Evolutionary conservation across 495 filamentous ascomycete species (phyloP), one percentile per base, ranked within the genome.

Genomic region (Margaritispora aquatica): DNA sequence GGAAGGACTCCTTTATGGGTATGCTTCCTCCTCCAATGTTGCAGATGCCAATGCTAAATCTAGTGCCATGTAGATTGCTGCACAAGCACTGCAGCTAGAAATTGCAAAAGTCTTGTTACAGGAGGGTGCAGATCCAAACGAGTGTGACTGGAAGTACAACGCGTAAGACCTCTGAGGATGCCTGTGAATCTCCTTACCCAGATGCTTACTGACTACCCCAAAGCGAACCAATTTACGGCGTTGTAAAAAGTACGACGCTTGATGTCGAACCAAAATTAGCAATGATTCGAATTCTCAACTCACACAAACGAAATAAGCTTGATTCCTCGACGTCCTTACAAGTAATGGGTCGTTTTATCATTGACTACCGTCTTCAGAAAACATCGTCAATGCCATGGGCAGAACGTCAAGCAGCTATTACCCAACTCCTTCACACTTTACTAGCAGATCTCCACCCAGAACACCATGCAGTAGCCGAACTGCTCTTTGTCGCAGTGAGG

Each of bases 1-100:
- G 59, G 54, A 1, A 36, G 46, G 24, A 65, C 59, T 21, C 59
- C 59, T 15, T 36, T 62, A 15, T 52, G 26, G 26, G 59, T 57
- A 31, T 22, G 55, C 11, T 20, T 4, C n/a, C n/a, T n/a, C n/a
- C n/a, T n/a, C n/a, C n/a, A n/a, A n/a, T n/a, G n/a, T n/a, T n/a
- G n/a, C n/a, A n/a, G 29, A 34, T 23, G 1, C 31, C 27, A 51
- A 10, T 54, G 51, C 4, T 27, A 31, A 15, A 27, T 19, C 47
- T 51, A 36, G 41, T 29, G 13, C 19, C 1, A 17, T 47, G n/a
- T 26, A 62, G 59, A 19, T 57, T 23, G 59, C 59, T 9, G 27
- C 48, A n/a, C 10, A 53, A 15, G 17, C 29, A 10, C 20, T 52
- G 1, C 59, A 62, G 22, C 23, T 53, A 2, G 59, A 57, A 34